Base-by-base conservation (phyloP, 768 basidiomycete genomes). In the Pholiota microspora region DNA sequence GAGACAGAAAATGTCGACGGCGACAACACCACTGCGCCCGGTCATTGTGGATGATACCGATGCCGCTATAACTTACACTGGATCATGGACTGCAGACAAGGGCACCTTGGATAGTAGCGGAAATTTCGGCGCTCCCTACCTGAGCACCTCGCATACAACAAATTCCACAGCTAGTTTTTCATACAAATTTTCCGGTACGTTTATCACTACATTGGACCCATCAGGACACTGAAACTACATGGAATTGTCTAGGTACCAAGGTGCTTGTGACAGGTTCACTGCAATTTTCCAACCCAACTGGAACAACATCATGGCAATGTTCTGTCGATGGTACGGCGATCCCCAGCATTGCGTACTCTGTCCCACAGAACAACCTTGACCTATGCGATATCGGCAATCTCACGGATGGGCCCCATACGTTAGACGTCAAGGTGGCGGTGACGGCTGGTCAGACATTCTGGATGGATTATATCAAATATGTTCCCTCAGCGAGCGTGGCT, bases 1-100 rank as follows among this genome's bases (percentile, higher is more conserved):
- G n/a, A n/a, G n/a, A n/a, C n/a, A n/a, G n/a, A n/a, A n/a, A 31
- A 31, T 31, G 6, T 31, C 29, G 6, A 6, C 29, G 6, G 29
- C 29, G 16, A 42, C 23, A 21, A 21, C 40, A 10, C 18, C 40
- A 10, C 23, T 21, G 4, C 40, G 40, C 21, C 23, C 18, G 40
- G 16, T 48, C 2, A 16, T 71, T 8, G 61, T 71, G 12, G 71
- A 75, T 57, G 73, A 75, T 53, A 61, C 63, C 2, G 63, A 72
- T 55, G 34, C 53, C 3, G 55, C 55, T 8, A 73, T 73, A 50
- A 59, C 36, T 12, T 75, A 75, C 36, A 55, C 25, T 2, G 63
- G 70, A 1, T 40, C 52, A 32, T 75, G 72, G 72, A 69, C 66
- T 28, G 36, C 42, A 13, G 67, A 67, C 47, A 42, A 54, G 12